Percentiles rank a stretch among this genome's conserved stretches.
Evolutionary conservation across 768 basidiomycete species (phyloP).

Genomic region (Macrolepiota fuliginosa): DNA sequence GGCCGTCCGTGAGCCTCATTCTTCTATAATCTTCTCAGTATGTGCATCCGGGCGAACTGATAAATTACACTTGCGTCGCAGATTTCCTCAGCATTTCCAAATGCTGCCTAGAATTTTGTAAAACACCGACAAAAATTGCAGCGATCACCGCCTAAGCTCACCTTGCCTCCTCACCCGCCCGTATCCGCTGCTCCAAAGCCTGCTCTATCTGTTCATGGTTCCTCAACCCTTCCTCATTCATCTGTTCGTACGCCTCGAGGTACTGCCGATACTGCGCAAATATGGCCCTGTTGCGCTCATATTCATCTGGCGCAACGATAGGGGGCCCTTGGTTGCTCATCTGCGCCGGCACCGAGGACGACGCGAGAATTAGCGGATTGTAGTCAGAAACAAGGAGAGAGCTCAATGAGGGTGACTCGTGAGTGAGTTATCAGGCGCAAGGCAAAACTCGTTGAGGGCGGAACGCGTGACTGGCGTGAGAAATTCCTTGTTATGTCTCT

Average conservation of each 20-base stretch:
- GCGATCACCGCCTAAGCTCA: slow-evolving; percentile 26
- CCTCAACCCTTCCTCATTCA: slow-evolving; percentile 40
- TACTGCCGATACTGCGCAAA: slow-evolving; percentile 20
- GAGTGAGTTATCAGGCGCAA: not conserved
- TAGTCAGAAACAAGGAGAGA: not conserved
- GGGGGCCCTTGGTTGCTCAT: slow-evolving; percentile 5
- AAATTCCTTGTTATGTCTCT: slow-evolving; percentile 21
- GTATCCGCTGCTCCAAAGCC: slow-evolving; percentile 23
- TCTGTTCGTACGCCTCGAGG: slow-evolving; percentile 29
- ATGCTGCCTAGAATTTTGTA: slow-evolving; percentile 3
- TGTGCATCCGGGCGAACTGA: not conserved
- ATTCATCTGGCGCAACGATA: slow-evolving; percentile 12
- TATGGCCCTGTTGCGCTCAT: slow-evolving; percentile 12
- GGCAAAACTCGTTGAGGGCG: not conserved
- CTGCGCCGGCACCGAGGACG: not conserved
- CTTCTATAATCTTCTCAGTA: not conserved
- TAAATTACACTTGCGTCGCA: not conserved
- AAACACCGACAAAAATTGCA: not conserved
- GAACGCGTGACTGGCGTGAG: slow-evolving; percentile 6
- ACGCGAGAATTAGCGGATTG: slow-evolving; percentile 2
- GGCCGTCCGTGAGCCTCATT: slow-evolving; percentile 2
- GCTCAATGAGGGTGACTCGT: not conserved
- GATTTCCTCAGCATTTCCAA: not conserved
- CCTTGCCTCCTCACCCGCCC: slow-evolving; percentile 47
- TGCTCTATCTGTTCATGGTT: slow-evolving; percentile 20